These are phyloP conservation scores for Aegle marmelos DNA, from an alignment of 345 rosid species.

Conservation along the genomic window DNA sequence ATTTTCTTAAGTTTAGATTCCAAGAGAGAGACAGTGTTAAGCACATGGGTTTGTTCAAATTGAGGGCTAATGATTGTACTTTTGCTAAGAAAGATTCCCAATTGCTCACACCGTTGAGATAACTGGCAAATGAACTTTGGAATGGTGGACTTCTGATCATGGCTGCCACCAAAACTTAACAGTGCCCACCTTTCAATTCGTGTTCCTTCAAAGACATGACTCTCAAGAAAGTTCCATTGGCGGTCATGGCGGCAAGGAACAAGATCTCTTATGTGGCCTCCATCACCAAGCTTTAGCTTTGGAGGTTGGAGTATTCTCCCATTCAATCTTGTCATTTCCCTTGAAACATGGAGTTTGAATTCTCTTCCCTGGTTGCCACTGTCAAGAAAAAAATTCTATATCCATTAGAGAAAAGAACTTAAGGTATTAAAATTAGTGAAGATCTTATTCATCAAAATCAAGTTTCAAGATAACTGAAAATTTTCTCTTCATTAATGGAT, in stretches of 20 bases:
- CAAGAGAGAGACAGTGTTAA: conserved; percentile 64
- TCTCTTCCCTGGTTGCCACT: conserved; percentile 73
- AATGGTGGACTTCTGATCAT: conserved; percentile 68
- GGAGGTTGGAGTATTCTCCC: conserved; percentile 95
- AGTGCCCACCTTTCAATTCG: conserved; percentile 81
- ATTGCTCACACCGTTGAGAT: conserved; percentile 82
- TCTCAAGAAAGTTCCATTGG: conserved; percentile 74
- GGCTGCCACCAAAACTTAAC: conserved; percentile 80
- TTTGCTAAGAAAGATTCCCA: conserved; percentile 79
- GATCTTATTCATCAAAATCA: background rate
- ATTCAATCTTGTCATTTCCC: conserved; percentile 75
- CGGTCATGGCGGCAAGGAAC: conserved; percentile 68
- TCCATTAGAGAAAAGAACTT: background rate
- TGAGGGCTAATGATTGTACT: conserved; percentile 51
- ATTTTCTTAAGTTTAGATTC: conserved; percentile 76
- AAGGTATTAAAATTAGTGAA: background rate
- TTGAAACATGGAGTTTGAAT: conserved; percentile 71
- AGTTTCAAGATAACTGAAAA: background rate
- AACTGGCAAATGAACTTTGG: conserved; percentile 79
- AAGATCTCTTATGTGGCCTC: conserved; percentile 54
- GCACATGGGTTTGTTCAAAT: conserved; percentile 70
- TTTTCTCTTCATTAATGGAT: background rate
- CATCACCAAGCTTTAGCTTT: conserved; percentile 81
- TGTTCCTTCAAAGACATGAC: conserved; percentile 70
- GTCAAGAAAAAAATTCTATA: conserved; percentile 24